Evolutionary conservation across 2,329 filamentous ascomycete genomes (phyloP), one percentile per base, ranked within the genome.

Genomic region (Harringtonia aguacate): DNA sequence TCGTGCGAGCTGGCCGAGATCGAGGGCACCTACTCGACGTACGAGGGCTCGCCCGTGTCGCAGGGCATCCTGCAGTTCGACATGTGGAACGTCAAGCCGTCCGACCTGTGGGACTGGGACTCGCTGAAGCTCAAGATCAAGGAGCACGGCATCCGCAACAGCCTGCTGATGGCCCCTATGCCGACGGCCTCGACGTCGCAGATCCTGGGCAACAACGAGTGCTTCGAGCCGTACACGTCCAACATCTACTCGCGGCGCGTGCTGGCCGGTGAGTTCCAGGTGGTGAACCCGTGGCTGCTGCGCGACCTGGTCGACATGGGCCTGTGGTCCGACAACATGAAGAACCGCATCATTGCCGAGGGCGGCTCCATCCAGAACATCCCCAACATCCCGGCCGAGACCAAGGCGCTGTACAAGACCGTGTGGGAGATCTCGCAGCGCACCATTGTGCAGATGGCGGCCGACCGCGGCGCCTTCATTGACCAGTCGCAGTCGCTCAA

Each of bases 211-310:
- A 94, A 95, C 77, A 98, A 98, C 64, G 92, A 98, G 70, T 98
- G 92, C 75, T 98, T 98, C 63, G 92, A 98, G 75, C 92, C 92
- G 34, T 98, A 98, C 72, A 98, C 92, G 5, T 97, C 90, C 56
- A 98, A 98, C 75, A 98, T 98, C 65, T 98, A 98, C 74, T 94
- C 90, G 56, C 90, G 92, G 52, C 90, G 92, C 75, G 92, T 98
- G 45, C 75, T 98, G 56, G 92, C 92, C 54, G 92, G 92, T 56
- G 92, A 98, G 66, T 98, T 98, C 80, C 92, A 98, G 70, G 87
- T 98, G 44, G 92, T 98, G 64, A 98, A 98, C 73, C 92, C 92
- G 42, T 98, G 92, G 92, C 70, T 98, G 50, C 79, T 98, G 49
- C 95, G 95, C 75, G 92, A 98, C 58, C 80, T 98, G 27, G 92